Percentiles rank a stretch among this genome's conserved stretches.
Evolutionary conservation across 495 filamentous ascomycete species (phyloP).

Genomic region (Trichoderma virens): DNA sequence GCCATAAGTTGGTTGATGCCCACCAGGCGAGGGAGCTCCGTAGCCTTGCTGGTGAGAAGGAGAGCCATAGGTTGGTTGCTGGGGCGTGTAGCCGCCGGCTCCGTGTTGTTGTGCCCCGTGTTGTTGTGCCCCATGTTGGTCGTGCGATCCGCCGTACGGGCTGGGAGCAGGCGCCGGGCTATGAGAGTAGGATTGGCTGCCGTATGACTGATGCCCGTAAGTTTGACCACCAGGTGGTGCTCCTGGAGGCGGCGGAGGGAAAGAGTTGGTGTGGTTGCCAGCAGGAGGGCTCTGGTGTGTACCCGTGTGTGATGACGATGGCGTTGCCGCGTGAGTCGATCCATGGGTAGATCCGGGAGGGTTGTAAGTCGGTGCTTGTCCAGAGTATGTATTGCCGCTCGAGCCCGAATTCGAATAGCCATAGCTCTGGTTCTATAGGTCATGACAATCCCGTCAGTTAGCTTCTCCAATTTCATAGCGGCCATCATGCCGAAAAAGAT

Average conservation of each 20-base stretch:
- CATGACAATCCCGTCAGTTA: background rate
- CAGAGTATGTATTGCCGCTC: constrained; percentile 34
- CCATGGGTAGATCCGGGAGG: constrained; percentile 20
- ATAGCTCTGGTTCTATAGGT: constrained; percentile 29
- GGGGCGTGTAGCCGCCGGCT: background rate
- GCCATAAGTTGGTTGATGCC: constrained; percentile 19
- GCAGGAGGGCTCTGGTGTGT: constrained; percentile 14
- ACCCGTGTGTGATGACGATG: constrained; percentile 15
- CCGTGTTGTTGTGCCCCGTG: background rate
- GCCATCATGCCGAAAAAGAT: background rate
- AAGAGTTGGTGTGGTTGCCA: constrained; percentile 6
- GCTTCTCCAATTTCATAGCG: background rate
- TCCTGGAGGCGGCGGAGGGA: constrained; percentile 16
- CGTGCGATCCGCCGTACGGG: constrained; percentile 2
- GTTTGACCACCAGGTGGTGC: constrained; percentile 5
- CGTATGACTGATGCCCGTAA: constrained; percentile 9
- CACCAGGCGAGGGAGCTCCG: constrained; percentile 13
- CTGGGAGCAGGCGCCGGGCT: background rate
- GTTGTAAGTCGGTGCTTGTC: constrained; percentile 43
- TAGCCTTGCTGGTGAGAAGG: constrained; percentile 15
- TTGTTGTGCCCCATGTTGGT: background rate
- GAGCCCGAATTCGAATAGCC: constrained; percentile 45
- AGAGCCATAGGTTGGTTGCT: constrained; percentile 12
- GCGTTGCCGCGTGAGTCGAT: constrained; percentile 19
- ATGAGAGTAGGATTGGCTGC: constrained; percentile 8